Base-by-base conservation (phyloP, 2,329 filamentous ascomycete species). In the Curvularia verruculosa region DNA sequence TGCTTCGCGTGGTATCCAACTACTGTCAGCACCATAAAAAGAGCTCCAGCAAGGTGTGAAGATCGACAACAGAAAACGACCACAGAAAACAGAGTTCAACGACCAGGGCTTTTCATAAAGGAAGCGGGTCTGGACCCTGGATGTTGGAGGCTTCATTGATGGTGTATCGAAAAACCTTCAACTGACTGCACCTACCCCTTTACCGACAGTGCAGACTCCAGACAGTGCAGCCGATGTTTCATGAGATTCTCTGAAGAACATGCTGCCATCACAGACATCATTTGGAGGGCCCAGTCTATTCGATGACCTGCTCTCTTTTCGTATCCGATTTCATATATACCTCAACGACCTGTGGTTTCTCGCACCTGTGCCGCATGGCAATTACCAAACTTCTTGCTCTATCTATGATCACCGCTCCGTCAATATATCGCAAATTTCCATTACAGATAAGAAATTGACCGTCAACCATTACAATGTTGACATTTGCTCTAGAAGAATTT, bases 341-440 rank as follows among this genome's bases (percentile, higher is more conserved):
- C 49, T 61, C 5, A 61, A 37, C 26, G 53, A 52, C 60, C 61
- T 75, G 59, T 80, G 36, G 75, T 63, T 63, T 36, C 58, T 54
- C 8, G 63, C 63, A 18, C 58, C 50, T 72, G 67, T 45, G 3
- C 56, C 52, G 55, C 24, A 66, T 66, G 1, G 59, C 56, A 3
- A 40, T 50, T 5, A 65, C 50, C 28, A 56, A 61, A 15, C 51
- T 45, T 21, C 54, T 62, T 1, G 65, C 63, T 28, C 40, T 57
- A 18, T 39, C 8, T 10, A 66, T 52, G 15, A 63, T 44, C 6
- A 18, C 31, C 8, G 28, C 43, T 13, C 54, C 44, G 15, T 68
- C 54, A 31, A 68, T 49, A 12, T 34, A 46, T 28, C 63, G 8
- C 28, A 67, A 37, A 12, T 55, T 51, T 6, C 62, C 59, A 13